Conservation (phyloP, 441 rosid species). For the Pelargonium cotyledonis region DNA sequence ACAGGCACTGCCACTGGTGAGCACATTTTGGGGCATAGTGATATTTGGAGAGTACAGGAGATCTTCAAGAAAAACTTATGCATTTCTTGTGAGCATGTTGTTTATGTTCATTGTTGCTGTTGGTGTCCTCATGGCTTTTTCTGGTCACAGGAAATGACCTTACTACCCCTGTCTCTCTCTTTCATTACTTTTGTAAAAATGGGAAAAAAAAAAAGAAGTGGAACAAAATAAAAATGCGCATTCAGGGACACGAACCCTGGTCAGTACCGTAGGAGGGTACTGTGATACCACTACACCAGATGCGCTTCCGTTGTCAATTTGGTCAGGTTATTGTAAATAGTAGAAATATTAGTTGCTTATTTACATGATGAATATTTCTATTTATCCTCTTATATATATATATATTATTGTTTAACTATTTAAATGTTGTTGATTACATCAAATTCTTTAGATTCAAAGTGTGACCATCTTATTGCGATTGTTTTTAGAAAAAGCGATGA, state of each 20-base stretch:
- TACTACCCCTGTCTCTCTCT: no score
- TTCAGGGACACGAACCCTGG: constrained; percentile 98
- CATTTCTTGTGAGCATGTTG: constrained; percentile 52
- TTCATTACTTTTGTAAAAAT: no score
- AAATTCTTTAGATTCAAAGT: no score
- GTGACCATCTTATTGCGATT: no score
- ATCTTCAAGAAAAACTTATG: constrained; percentile 70
- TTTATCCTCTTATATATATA: no score
- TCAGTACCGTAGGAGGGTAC: constrained; percentile 99
- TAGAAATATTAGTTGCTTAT: no score
- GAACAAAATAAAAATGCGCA: constrained; percentile 32
- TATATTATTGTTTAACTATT: no score
- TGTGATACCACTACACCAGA: constrained; percentile 97
- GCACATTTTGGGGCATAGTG: constrained; percentile 76
- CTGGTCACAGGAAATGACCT: constrained; percentile 64
- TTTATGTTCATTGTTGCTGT: constrained; percentile 69
- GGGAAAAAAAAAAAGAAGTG: no score
- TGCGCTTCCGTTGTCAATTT: constrained; percentile 30
- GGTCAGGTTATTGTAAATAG: no score
- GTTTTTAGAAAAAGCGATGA: no score
- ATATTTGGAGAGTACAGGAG: constrained; percentile 70
- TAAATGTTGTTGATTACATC: no score
- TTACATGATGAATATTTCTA: no score
- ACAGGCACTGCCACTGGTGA: constrained; percentile 84
- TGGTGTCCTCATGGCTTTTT: constrained; percentile 67